phyloP scores from a whole-genome alignment of 352 stramenopile species.

The Pythium pyrilobum region DNA sequence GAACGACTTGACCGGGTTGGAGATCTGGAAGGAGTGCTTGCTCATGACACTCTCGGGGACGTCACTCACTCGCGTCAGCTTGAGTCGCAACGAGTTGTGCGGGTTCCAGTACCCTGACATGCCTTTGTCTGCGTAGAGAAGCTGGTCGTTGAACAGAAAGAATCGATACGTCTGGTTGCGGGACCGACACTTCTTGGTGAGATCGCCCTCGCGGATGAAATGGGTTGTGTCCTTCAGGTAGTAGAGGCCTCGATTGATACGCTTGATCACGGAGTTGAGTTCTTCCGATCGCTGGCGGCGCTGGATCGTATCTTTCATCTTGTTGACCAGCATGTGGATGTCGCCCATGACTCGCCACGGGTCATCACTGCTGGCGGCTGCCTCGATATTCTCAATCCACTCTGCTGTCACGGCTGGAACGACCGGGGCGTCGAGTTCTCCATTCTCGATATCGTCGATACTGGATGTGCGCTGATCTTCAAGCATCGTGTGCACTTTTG shows the following conservation, averaged over 20 bases:
- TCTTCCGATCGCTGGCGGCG: constrained; percentile 73
- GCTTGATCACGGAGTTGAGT: constrained; percentile 80
- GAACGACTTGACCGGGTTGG: constrained; percentile 83
- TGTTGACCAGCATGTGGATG: constrained; percentile 86
- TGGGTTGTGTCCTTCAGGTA: constrained; percentile 93
- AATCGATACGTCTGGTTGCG: constrained; percentile 84
- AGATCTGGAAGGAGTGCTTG: constrained; percentile 83
- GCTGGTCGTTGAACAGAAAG: constrained; percentile 87
- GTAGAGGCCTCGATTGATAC: constrained; percentile 89
- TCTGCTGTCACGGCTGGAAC: constrained; percentile 5
- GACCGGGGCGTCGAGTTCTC: neutral
- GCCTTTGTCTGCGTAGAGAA: constrained; percentile 75
- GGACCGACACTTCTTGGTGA: constrained; percentile 93
- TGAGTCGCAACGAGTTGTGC: constrained; percentile 80
- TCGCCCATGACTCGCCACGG: constrained; percentile 83
- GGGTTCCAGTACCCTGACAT: constrained; percentile 81
- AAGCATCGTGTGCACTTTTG: constrained; percentile 64
- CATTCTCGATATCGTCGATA: constrained; percentile 18
- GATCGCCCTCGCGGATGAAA: constrained; percentile 93
- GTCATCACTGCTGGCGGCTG: constrained; percentile 57
- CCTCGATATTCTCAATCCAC: constrained; percentile 65
- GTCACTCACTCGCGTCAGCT: constrained; percentile 76
- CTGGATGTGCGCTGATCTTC: constrained; percentile 25
- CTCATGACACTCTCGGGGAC: constrained; percentile 60
- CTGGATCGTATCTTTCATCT: constrained; percentile 88